These are phyloP conservation scores for Grosmannia penicillata DNA, from an alignment of 2,329 filamentous ascomycete species.

Conservation along the genomic window DNA sequence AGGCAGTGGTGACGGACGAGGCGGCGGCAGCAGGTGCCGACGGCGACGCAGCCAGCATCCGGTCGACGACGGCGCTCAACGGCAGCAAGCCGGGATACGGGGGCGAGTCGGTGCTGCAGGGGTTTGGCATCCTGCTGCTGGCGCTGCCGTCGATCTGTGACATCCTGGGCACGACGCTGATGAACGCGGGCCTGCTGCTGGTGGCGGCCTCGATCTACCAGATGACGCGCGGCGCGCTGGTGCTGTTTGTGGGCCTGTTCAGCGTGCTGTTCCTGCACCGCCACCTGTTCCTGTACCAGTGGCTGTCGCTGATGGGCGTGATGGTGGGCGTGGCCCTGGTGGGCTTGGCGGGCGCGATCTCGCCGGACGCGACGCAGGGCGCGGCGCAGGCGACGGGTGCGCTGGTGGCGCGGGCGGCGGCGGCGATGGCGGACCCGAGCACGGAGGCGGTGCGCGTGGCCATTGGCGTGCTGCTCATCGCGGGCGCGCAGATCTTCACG, in stretches of 20 bases:
- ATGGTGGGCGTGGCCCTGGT: constrained; percentile 81
- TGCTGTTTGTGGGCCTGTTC: constrained; percentile 91
- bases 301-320: constrained; percentile 75
- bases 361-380: constrained; percentile 42
- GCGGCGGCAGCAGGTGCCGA: constrained; percentile 26
- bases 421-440: constrained; percentile 20
- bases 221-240: constrained; percentile 90
- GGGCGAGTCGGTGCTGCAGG: constrained; percentile 48
- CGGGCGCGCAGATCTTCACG: constrained; percentile 89
- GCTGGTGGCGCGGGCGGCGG: constrained; percentile 1
- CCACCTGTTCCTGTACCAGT: constrained; percentile 75
- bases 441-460: constrained; percentile 49
- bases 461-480: constrained; percentile 78
- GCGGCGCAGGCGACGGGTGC: constrained; percentile 16
- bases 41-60: constrained; percentile 27
- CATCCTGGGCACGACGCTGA: constrained; percentile 86
- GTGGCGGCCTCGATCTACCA: constrained; percentile 96
- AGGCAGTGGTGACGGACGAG: constrained; percentile 39
- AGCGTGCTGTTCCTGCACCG: constrained; percentile 81
- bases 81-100: constrained; percentile 18
- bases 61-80: constrained; percentile 26
- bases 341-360: constrained; percentile 75
- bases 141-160: constrained; percentile 84
- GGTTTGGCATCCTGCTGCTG: constrained; percentile 58
- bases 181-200: constrained; percentile 90